phyloP scores from a whole-genome alignment of 78 protist species.

The Dictyostelium citrinum region DNA sequence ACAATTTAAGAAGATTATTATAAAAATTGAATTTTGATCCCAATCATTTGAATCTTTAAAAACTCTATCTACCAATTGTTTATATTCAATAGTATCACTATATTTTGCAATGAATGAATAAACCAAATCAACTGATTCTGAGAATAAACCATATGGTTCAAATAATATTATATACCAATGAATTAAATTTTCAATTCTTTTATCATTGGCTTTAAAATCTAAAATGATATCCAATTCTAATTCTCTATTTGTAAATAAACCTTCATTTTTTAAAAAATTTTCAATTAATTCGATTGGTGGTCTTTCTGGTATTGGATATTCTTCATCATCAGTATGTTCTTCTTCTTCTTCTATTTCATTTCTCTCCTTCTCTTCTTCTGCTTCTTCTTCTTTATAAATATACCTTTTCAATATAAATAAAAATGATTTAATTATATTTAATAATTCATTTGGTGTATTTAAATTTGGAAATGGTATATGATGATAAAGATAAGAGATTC shows the following conservation, averaged over 20 bases:
- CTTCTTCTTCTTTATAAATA: not conserved
- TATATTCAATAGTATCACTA: not conserved
- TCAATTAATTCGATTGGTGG: not conserved
- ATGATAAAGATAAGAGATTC: not conserved
- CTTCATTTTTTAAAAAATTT: not conserved
- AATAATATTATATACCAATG: not conserved
- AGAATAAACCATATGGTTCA: not conserved
- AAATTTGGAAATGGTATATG: not conserved
- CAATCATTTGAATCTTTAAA: not conserved
- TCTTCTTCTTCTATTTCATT: not conserved
- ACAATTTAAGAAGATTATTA: not conserved
- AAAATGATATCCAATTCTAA: not conserved
- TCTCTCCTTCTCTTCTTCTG: not conserved
- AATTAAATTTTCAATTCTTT: not conserved
- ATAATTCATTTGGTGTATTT: not conserved
- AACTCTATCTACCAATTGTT: not conserved
- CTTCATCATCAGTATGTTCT: not conserved
- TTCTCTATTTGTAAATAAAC: not conserved
- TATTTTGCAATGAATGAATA: not conserved
- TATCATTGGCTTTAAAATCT: not conserved
- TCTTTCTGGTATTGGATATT: not conserved
- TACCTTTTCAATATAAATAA: not conserved
- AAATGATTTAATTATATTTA: not conserved
- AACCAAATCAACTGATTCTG: not conserved
- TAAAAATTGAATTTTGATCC: not conserved